phyloP scores from a whole-genome alignment of 2,329 filamentous ascomycete species.

The Scedosporium minutisporum region DNA sequence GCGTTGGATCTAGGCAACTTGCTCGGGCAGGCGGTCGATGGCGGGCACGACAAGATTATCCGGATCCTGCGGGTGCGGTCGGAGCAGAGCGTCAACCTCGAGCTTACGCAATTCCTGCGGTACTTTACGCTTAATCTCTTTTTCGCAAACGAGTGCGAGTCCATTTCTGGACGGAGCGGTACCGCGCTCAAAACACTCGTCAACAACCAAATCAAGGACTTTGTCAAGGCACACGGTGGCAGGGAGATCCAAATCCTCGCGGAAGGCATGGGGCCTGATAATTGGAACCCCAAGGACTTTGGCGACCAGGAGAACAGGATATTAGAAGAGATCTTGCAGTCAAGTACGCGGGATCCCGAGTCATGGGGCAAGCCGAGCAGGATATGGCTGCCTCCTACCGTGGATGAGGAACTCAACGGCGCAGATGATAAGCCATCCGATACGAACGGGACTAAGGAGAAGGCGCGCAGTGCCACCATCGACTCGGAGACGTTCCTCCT shows the following conservation, averaged over 20 bases:
- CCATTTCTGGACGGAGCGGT: conserved; percentile 69
- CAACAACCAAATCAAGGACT: conserved; percentile 73
- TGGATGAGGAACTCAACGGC: conserved; percentile 22
- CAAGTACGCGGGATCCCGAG: conserved; percentile 60
- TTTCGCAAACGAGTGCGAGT: conserved; percentile 80
- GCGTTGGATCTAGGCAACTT: conserved; percentile 69
- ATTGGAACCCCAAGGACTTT: conserved; percentile 73
- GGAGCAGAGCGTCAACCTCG: conserved; percentile 60
- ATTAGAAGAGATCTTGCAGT: conserved; percentile 55
- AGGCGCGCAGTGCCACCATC: conserved; percentile 62
- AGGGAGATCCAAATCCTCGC: conserved; percentile 65
- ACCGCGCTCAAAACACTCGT: conserved; percentile 68
- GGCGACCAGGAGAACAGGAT: conserved; percentile 48
- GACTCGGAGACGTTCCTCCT: conserved; percentile 81
- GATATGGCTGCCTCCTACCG: conserved; percentile 42
- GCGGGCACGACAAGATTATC: conserved; percentile 66
- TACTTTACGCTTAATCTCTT: conserved; percentile 76
- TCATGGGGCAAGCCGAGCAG: conserved; percentile 55
- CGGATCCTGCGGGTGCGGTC: conserved; percentile 69
- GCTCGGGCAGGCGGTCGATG: conserved; percentile 70
- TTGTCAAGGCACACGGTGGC: conserved; percentile 62
- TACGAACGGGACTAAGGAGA: conserved; percentile 38
- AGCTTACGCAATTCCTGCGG: conserved; percentile 61
- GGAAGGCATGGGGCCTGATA: conserved; percentile 68
- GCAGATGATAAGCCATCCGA: too few relatives aligned